A percentile compares a stretch with the other conserved stretches of the same genome.
Evolutionary conservation across 805 yeast genomes (phyloP).

Genomic region (Dipodascopsis uninucleata): DNA sequence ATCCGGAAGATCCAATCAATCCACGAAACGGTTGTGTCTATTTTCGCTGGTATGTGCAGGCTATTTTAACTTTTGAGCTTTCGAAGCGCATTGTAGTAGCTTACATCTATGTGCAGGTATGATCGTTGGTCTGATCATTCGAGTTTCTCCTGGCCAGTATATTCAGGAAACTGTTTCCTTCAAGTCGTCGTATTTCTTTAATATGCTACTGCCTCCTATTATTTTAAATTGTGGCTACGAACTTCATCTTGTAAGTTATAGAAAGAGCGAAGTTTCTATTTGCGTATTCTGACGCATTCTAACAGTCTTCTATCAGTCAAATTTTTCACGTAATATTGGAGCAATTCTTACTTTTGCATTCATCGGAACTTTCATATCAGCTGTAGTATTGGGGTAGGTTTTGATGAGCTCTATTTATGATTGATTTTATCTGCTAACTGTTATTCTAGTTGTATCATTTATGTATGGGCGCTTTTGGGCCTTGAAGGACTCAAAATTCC

Average conservation of each 20-base stretch:
- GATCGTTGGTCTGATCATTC: slow-evolving; percentile 82
- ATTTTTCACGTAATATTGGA: slow-evolving; percentile 88
- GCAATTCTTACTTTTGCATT: slow-evolving; percentile 91
- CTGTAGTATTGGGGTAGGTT: slow-evolving; percentile 84
- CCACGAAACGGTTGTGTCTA: slow-evolving; percentile 96
- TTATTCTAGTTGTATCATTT: slow-evolving; percentile 35
- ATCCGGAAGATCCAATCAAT: slow-evolving; percentile 88
- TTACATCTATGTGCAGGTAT: slow-evolving; percentile 18
- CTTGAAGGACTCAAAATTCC: slow-evolving; percentile 83
- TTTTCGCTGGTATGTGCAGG: slow-evolving; percentile 80
- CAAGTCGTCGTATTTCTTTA: slow-evolving; percentile 90
- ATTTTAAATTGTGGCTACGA: slow-evolving; percentile 96
- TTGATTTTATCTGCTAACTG: neutral
- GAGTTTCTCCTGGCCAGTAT: slow-evolving; percentile 92
- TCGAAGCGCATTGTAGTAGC: neutral
- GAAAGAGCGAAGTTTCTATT: neutral
- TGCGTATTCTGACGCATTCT: neutral
- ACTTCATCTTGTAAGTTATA: slow-evolving; percentile 53
- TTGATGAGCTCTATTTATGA: too few species aligned
- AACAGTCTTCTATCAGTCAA: slow-evolving; percentile 48
- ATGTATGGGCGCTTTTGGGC: slow-evolving; percentile 87
- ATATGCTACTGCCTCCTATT: slow-evolving; percentile 90
- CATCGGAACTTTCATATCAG: slow-evolving; percentile 92
- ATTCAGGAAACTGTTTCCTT: slow-evolving; percentile 96
- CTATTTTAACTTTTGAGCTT: neutral